Conservation (phyloP, 768 basidiomycete genomes). For the Cubamyces sp. region DNA sequence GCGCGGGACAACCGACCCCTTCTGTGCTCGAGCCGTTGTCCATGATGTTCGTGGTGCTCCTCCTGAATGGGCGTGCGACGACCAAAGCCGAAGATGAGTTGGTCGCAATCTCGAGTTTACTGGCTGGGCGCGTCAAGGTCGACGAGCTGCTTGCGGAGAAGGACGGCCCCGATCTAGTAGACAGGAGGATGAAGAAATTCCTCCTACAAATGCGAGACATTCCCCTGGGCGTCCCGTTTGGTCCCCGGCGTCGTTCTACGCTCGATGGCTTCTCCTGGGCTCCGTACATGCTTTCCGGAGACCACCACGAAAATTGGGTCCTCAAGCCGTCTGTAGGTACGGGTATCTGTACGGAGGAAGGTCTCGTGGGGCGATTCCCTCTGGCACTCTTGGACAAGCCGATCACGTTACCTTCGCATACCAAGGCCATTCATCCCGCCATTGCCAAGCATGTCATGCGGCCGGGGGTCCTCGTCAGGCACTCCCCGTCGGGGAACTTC, state of each 20-base stretch:
- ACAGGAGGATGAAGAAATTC: conserved; percentile 3
- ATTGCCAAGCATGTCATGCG: no score
- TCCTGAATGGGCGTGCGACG: neutral
- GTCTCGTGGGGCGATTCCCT: neutral
- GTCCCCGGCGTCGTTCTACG: neutral
- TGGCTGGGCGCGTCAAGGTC: neutral
- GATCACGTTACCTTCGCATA: neutral
- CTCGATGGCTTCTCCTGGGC: neutral
- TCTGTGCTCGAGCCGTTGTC: no score
- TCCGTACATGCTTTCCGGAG: neutral
- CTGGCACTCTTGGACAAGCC: neutral
- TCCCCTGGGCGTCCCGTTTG: neutral
- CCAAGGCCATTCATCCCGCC: no score
- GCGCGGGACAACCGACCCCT: no score
- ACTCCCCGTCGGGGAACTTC: no score
- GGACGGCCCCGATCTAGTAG: neutral
- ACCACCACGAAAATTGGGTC: no score
- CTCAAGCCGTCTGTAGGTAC: no score
- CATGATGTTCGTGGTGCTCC: no score
- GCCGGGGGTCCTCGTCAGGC: no score
- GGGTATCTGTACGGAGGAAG: neutral
- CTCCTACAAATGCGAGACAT: conserved; percentile 5
- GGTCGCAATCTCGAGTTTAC: conserved; percentile 12
- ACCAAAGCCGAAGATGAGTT: conserved; percentile 19
- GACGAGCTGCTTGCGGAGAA: conserved; percentile 1